phyloP scores from a whole-genome alignment of 306 rosid genomes.

The Quercus rubra region DNA sequence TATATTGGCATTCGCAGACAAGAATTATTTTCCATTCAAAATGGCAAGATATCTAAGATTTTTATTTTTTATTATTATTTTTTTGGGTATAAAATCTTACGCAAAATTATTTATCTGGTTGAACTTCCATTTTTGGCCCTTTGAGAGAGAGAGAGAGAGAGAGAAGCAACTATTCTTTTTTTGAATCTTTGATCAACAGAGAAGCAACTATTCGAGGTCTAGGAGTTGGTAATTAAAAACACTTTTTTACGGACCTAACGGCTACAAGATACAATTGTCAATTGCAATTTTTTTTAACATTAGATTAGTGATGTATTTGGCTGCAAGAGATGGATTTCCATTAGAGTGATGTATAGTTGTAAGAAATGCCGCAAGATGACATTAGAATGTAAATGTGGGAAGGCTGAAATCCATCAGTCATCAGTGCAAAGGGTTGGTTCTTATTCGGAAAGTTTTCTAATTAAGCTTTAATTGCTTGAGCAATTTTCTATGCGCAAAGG shows the following conservation, averaged over 20 bases:
- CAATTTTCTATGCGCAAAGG: not conserved
- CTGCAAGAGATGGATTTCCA: too few relatives aligned
- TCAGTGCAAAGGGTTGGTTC: too few relatives aligned
- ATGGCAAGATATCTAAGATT: too few relatives aligned
- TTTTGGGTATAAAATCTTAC: not conserved
- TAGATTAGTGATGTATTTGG: too few relatives aligned
- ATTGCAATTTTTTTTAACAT: not conserved
- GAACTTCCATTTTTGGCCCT: not conserved
- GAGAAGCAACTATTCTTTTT: too few relatives aligned
- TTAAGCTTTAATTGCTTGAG: not conserved
- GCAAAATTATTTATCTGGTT: not conserved
- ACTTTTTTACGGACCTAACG: not conserved
- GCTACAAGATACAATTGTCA: not conserved
- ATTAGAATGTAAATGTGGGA: too few relatives aligned
- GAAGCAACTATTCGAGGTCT: not conserved
- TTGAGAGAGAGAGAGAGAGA: too few relatives aligned
- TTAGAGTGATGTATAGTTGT: too few relatives aligned
- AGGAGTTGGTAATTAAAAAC: not conserved
- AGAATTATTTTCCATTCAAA: not conserved
- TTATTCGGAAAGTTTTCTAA: not conserved
- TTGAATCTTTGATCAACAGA: too few relatives aligned
- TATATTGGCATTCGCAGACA: not conserved
- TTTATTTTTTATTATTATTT: too few relatives aligned
- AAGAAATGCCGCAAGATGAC: too few relatives aligned
- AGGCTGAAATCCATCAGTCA: too few relatives aligned